These are phyloP conservation scores for Tilletia caries DNA, from an alignment of 1,284 basidiomycete genomes.

Conservation along the genomic window DNA sequence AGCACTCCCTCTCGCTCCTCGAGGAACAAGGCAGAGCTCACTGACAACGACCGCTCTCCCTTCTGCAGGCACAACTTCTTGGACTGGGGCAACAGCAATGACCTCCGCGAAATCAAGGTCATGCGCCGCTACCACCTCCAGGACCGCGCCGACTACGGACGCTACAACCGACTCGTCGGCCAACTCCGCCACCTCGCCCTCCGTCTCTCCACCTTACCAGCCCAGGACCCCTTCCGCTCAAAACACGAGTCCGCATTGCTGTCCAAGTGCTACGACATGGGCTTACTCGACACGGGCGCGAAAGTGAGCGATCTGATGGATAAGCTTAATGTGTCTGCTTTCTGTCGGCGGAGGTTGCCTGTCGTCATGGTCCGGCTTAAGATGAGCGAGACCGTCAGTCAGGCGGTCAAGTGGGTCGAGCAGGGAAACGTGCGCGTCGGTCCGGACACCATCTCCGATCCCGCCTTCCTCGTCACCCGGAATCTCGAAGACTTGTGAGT, in stretches of 20 bases:
- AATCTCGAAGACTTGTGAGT: constrained; percentile 89
- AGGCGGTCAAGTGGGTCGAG: constrained; percentile 96
- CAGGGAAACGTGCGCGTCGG: constrained; percentile 97
- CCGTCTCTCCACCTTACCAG: constrained; percentile 78
- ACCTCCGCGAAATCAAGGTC: constrained; percentile 85
- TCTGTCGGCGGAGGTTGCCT: constrained; percentile 84
- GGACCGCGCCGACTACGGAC: constrained; percentile 74
- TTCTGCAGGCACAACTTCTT: constrained; percentile 52
- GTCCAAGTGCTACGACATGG: constrained; percentile 95
- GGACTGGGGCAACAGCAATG: constrained; percentile 95
- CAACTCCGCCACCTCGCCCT: constrained; percentile 80
- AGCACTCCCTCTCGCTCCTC: background rate
- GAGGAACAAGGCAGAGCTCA: background rate
- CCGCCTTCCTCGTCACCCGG: constrained; percentile 85
- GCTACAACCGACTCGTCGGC: constrained; percentile 94
- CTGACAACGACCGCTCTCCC: background rate
- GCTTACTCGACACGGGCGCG: constrained; percentile 68
- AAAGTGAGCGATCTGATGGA: constrained; percentile 63
- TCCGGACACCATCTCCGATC: constrained; percentile 91
- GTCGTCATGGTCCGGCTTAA: constrained; percentile 89
- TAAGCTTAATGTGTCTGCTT: constrained; percentile 81
- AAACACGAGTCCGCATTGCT: constrained; percentile 83
- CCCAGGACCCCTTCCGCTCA: constrained; percentile 81
- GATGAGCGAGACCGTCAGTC: constrained; percentile 61
- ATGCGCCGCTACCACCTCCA: constrained; percentile 83